Conservation (phyloP, 257 asterid genomes). For the Craterostigma plantagineum region DNA sequence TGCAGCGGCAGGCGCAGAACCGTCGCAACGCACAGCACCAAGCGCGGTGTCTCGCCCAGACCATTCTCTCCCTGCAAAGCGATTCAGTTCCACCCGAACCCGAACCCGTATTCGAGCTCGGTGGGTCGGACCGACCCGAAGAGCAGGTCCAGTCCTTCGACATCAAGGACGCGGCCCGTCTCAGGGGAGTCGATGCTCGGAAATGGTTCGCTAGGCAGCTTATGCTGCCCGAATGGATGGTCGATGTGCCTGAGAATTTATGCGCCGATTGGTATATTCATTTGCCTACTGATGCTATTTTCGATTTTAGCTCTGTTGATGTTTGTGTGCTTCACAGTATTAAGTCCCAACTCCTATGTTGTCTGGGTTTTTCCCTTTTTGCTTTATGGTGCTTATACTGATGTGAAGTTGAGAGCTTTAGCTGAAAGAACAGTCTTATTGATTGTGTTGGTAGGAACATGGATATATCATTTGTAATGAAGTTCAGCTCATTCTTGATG, state of each 20-base stretch:
- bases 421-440: no score
- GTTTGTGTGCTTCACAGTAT: not conserved
- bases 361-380: not conserved
- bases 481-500: no score
- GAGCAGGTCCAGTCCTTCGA: constrained; percentile 21
- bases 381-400: not conserved
- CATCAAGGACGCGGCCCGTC: constrained; percentile 44
- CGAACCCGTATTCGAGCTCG: constrained; percentile 10
- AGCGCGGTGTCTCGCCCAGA: constrained; percentile 70
- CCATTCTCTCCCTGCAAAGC: constrained; percentile 38
- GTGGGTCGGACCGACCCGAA: constrained; percentile 14
- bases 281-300: not conserved
- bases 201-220: constrained; percentile 90
- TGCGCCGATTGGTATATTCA: constrained; percentile 44
- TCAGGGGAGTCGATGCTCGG: constrained; percentile 70
- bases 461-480: no score
- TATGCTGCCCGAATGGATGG: constrained; percentile 97
- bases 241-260: constrained; percentile 64
- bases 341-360: not conserved
- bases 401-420: not conserved
- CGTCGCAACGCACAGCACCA: constrained; percentile 82
- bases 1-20: constrained; percentile 62
- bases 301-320: no score
- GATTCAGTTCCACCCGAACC: constrained; percentile 14
- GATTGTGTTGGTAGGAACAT: no score